Percentiles rank a stretch among this genome's conserved stretches.
Evolutionary conservation across 2,329 filamentous ascomycete species (phyloP).

Genomic region (Aspergillus sp.): DNA sequence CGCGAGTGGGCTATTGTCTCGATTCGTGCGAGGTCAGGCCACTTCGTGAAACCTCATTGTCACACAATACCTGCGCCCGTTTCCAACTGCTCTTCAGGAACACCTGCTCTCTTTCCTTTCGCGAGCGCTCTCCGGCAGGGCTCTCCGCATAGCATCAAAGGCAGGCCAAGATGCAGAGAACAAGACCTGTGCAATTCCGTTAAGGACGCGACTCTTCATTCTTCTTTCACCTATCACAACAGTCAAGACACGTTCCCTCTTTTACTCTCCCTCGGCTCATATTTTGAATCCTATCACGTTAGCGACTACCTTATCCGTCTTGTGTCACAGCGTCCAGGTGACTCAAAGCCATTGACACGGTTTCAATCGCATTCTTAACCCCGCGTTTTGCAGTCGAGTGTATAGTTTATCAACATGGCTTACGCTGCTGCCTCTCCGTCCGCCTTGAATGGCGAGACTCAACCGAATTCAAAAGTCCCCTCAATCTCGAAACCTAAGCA

Average conservation of each 20-base stretch:
- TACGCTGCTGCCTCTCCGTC: constrained; percentile 30
- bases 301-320: constrained; percentile 24
- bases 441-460: constrained; percentile 31
- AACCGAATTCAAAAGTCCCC: constrained; percentile 29
- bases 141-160: constrained; percentile 34
- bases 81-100: constrained; percentile 18
- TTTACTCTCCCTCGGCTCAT: constrained; percentile 19
- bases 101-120: constrained; percentile 13
- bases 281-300: constrained; percentile 14
- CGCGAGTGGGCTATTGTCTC: not conserved
- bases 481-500: constrained; percentile 24
- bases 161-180: constrained; percentile 40
- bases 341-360: constrained; percentile 28
- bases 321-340: constrained; percentile 33
- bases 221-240: constrained; percentile 15
- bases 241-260: constrained; percentile 21
- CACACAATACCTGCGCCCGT: constrained; percentile 16
- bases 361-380: constrained; percentile 20
- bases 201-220: constrained; percentile 32
- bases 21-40: not conserved
- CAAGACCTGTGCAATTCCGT: constrained; percentile 33
- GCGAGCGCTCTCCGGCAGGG: constrained; percentile 36
- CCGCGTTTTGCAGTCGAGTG: constrained; percentile 25
- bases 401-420: constrained; percentile 30
- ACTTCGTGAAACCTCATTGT: constrained; percentile 9